phyloP scores from a whole-genome alignment of 2,329 filamentous ascomycete species.

The Talaromyces sp. region DNA sequence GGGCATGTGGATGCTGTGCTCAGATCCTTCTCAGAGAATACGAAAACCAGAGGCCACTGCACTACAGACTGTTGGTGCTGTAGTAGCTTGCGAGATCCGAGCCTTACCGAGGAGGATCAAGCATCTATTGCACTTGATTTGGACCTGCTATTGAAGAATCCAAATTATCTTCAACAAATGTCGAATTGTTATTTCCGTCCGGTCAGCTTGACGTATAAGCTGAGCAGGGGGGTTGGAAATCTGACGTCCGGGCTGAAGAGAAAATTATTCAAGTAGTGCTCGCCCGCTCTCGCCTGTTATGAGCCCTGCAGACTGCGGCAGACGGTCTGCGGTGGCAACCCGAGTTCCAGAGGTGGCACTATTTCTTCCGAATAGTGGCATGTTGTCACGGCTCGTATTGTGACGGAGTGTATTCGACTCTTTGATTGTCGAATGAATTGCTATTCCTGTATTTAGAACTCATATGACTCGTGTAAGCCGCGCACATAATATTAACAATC shows the following conservation, averaged over 20 bases:
- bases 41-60: constrained; percentile 4
- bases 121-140: constrained; percentile 1
- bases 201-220: background rate
- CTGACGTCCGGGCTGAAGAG: background rate
- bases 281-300: too few relatives aligned
- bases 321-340: too few relatives aligned
- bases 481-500: too few relatives aligned
- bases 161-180: background rate
- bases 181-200: constrained; percentile 6
- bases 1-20: background rate
- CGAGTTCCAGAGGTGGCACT: too few relatives aligned
- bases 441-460: too few relatives aligned
- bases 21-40: constrained; percentile 1
- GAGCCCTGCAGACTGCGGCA: too few relatives aligned
- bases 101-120: constrained; percentile 1
- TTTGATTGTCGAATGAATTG: too few relatives aligned
- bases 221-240: background rate
- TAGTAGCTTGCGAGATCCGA: constrained; percentile 1
- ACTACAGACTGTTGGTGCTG: constrained; percentile 7
- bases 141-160: background rate
- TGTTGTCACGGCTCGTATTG: too few relatives aligned
- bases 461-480: too few relatives aligned
- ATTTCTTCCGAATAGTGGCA: too few relatives aligned
- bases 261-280: too few relatives aligned
- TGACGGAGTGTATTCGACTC: too few relatives aligned